phyloP scores from a whole-genome alignment of 208 protist species.

The Leptomonas pyrrhocoris region DNA sequence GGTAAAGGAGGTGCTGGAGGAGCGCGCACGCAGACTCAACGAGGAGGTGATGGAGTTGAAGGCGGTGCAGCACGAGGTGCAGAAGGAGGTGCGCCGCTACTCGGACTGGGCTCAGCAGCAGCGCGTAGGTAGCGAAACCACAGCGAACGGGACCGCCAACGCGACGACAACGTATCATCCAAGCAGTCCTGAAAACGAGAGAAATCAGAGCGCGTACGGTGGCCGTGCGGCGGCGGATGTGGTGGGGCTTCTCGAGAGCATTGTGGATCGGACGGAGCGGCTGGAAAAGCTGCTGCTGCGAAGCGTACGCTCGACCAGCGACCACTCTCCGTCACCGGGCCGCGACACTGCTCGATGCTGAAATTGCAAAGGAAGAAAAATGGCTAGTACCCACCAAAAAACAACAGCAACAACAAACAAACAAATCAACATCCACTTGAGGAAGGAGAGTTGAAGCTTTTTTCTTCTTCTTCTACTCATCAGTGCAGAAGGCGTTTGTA shows the following conservation, averaged over 20 bases:
- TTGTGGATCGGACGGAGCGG: constrained; percentile 44
- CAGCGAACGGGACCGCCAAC: neutral
- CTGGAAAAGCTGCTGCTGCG: constrained; percentile 39
- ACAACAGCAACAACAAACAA: constrained; percentile 3
- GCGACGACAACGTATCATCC: neutral
- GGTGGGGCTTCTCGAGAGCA: constrained; percentile 36
- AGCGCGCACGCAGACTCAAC: constrained; percentile 62
- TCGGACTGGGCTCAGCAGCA: neutral
- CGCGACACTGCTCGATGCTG: neutral
- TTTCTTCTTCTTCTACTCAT: no score
- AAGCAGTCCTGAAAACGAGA: neutral
- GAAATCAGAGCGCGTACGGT: neutral
- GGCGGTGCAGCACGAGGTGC: constrained; percentile 38
- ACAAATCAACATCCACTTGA: no score
- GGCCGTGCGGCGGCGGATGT: constrained; percentile 6
- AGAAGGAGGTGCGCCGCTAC: constrained; percentile 39
- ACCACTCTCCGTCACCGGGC: constrained; percentile 1
- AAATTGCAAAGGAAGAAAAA: neutral
- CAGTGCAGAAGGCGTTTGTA: no score
- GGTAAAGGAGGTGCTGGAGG: constrained; percentile 60
- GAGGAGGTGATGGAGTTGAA: constrained; percentile 49
- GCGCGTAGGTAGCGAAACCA: neutral
- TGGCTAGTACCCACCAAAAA: constrained; percentile 1
- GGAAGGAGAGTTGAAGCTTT: neutral
- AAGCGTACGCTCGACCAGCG: neutral